Percentiles rank a stretch among this genome's conserved stretches.
These are phyloP conservation scores for Aspergillus sparsus DNA, from an alignment of 495 filamentous ascomycete species.

Conservation along the genomic window DNA sequence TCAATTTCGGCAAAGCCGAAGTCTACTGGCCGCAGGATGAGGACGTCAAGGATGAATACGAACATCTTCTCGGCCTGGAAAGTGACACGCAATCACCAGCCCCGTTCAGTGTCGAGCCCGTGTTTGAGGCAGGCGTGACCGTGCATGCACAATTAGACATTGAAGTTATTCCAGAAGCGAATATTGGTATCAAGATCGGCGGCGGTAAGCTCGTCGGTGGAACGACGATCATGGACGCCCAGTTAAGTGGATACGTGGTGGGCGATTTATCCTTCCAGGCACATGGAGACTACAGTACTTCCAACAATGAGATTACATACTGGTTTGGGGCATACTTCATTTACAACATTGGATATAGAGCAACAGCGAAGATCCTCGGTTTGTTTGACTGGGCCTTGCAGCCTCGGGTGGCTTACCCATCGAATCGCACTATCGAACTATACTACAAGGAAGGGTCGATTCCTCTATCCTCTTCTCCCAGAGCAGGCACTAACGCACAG, in stretches of 20 bases:
- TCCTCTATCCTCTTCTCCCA: neutral
- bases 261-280: constrained; percentile 27
- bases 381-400: constrained; percentile 24
- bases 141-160: constrained; percentile 27
- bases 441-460: constrained; percentile 14
- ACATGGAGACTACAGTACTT: constrained; percentile 13
- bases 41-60: constrained; percentile 17
- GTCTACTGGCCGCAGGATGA: constrained; percentile 35
- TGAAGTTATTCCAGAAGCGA: constrained; percentile 26
- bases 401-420: constrained; percentile 17
- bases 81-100: constrained; percentile 16
- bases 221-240: constrained; percentile 27
- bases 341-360: constrained; percentile 31
- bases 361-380: constrained; percentile 23
- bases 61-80: constrained; percentile 14
- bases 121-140: constrained; percentile 26
- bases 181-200: constrained; percentile 29
- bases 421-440: constrained; percentile 10
- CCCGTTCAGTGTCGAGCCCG: constrained; percentile 20
- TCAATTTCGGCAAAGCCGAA: constrained; percentile 31
- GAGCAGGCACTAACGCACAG: neutral
- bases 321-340: constrained; percentile 25
- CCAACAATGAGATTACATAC: constrained; percentile 9
- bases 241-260: constrained; percentile 24
- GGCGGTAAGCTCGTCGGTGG: constrained; percentile 23